These are phyloP conservation scores for Zymoseptoria tritici DNA, from an alignment of 2,329 filamentous ascomycete species.

Conservation along the genomic window DNA sequence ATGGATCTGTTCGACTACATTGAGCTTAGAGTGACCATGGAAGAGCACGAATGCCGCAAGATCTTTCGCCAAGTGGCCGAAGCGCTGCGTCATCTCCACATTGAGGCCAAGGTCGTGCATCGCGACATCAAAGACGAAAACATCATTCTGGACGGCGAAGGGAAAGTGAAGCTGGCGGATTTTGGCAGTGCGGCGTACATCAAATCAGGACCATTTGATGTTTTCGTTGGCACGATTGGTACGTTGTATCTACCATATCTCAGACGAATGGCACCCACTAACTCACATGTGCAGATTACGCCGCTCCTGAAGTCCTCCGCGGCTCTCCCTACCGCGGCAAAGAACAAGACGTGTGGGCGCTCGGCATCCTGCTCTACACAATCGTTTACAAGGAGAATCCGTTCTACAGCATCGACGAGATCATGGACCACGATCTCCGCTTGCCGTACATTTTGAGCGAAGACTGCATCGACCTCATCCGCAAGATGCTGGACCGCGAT, in stretches of 20 bases:
- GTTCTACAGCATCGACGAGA: slow-evolving; percentile 98
- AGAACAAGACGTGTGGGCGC: slow-evolving; percentile 96
- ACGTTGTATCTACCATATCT: slow-evolving; percentile 31
- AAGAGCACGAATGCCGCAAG: slow-evolving; percentile 83
- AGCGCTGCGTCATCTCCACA: slow-evolving; percentile 86
- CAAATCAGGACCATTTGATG: slow-evolving; percentile 95
- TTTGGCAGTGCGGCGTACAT: slow-evolving; percentile 98
- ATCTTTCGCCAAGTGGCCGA: slow-evolving; percentile 91
- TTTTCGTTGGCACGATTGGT: slow-evolving; percentile 98
- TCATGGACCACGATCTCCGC: slow-evolving; percentile 91
- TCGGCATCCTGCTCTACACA: slow-evolving; percentile 94
- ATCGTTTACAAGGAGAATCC: slow-evolving; percentile 99
- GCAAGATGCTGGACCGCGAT: slow-evolving; percentile 86
- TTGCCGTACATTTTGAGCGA: slow-evolving; percentile 86
- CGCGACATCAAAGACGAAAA: slow-evolving; percentile 99
- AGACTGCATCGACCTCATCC: slow-evolving; percentile 84
- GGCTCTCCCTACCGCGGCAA: slow-evolving; percentile 89
- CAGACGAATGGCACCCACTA: neutral
- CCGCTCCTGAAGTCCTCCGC: slow-evolving; percentile 92
- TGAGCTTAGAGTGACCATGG: slow-evolving; percentile 91
- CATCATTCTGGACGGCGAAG: slow-evolving; percentile 89
- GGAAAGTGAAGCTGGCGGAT: slow-evolving; percentile 93
- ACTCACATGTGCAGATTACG: slow-evolving; percentile 66
- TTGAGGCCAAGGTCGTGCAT: slow-evolving; percentile 84
- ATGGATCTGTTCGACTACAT: slow-evolving; percentile 99